Conservation (phyloP, 352 stramenopile species). For the Lagenidium giganteum region DNA sequence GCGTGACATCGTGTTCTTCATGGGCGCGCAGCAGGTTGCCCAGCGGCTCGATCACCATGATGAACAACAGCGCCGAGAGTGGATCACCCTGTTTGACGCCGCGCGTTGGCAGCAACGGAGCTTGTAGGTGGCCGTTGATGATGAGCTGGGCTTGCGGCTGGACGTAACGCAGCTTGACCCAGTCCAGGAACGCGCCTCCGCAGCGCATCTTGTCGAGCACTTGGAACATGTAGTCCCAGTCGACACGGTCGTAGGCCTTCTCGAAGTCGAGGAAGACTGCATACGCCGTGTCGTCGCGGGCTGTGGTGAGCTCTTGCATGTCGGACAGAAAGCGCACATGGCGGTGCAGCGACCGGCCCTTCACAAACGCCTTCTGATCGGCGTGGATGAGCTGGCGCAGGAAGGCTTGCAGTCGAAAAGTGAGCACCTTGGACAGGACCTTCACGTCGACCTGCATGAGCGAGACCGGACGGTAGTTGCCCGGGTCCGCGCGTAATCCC, state of each 20-base stretch:
- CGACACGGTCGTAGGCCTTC: conserved; percentile 22
- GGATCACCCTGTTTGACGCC: conserved; percentile 23
- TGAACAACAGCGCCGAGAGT: conserved; percentile 15
- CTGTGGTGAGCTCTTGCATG: conserved; percentile 11
- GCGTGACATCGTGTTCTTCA: conserved; percentile 1
- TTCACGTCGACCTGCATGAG: conserved; percentile 24
- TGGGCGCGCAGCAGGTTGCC: conserved; percentile 9
- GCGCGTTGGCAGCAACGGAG: conserved; percentile 1
- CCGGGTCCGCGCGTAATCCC: neutral
- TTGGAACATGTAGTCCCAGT: conserved; percentile 11
- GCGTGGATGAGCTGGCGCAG: conserved; percentile 8
- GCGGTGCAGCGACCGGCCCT: conserved; percentile 11
- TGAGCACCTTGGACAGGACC: conserved; percentile 11
- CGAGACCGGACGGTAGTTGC: conserved; percentile 20
- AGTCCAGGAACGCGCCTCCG: conserved; percentile 6
- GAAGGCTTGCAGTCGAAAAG: neutral
- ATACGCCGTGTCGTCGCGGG: neutral
- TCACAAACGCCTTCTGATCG: conserved; percentile 17
- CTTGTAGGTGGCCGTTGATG: conserved; percentile 12
- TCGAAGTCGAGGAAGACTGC: conserved; percentile 20
- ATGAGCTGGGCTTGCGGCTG: conserved; percentile 4
- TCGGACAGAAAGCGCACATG: conserved; percentile 12
- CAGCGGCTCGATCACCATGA: conserved; percentile 16
- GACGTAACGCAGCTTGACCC: conserved; percentile 10
- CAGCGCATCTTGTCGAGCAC: conserved; percentile 13